Conservation (phyloP, 2,329 filamentous ascomycete genomes). For the Sclerotinia sclerotiorum region DNA sequence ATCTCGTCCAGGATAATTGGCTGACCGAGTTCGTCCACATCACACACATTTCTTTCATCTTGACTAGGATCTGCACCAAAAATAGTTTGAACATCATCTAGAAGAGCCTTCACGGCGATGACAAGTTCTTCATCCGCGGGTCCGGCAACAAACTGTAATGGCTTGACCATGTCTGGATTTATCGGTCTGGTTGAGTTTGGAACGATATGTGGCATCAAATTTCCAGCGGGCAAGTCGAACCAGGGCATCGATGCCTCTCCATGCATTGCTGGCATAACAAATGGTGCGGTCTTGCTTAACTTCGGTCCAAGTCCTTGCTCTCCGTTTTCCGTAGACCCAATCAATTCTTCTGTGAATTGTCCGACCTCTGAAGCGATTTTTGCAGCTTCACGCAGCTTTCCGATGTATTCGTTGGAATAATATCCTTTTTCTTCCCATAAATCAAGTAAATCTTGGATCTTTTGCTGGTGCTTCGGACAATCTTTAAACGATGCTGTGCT, state of each 20-base stretch:
- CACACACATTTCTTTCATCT: constrained; percentile 52
- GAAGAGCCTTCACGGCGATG: constrained; percentile 66
- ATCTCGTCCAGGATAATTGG: constrained; percentile 62
- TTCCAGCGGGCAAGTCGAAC: constrained; percentile 80
- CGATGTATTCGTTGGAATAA: constrained; percentile 54
- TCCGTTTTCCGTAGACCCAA: constrained; percentile 20
- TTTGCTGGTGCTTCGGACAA: constrained; percentile 64
- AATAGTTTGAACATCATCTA: constrained; percentile 68
- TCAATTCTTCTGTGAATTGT: constrained; percentile 34
- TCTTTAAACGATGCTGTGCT: constrained; percentile 57
- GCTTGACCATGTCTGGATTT: constrained; percentile 67
- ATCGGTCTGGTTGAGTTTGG: constrained; percentile 75
- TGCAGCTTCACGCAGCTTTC: constrained; percentile 60
- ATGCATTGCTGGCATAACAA: constrained; percentile 71
- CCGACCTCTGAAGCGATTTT: constrained; percentile 44
- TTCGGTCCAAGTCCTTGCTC: constrained; percentile 47
- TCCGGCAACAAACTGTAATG: constrained; percentile 67
- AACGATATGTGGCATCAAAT: constrained; percentile 75
- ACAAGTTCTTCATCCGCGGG: constrained; percentile 66
- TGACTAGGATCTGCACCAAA: constrained; percentile 55
- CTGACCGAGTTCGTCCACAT: constrained; percentile 76
- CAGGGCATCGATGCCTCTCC: constrained; percentile 72
- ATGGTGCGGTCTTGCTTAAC: constrained; percentile 60
- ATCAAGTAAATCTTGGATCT: constrained; percentile 62
- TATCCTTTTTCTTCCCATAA: constrained; percentile 71